Evolutionary conservation across 1,139 yeast species (phyloP).

Genomic region (Yamadazyma diddensiae): DNA sequence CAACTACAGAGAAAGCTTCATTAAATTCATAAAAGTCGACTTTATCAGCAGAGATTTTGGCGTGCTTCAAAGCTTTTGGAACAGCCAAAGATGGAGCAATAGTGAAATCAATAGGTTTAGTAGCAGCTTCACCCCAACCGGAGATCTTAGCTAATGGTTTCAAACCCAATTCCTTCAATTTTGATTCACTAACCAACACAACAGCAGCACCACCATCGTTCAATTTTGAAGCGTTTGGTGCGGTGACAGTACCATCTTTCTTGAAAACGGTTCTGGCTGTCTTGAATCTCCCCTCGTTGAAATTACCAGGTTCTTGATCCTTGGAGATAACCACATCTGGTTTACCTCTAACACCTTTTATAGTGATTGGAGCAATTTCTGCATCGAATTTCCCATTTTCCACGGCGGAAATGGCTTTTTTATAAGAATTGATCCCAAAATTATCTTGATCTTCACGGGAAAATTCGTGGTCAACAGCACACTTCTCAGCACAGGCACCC

Average conservation of each 20-base stretch:
- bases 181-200: constrained; percentile 75
- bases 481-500: constrained; percentile 97
- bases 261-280: constrained; percentile 91
- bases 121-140: constrained; percentile 99
- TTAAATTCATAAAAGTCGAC: constrained; percentile 87
- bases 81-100: constrained; percentile 92
- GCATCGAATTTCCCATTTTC: constrained; percentile 72
- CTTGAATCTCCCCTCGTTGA: constrained; percentile 72
- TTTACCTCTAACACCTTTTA: constrained; percentile 91
- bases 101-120: constrained; percentile 89
- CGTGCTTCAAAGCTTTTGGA: constrained; percentile 93
- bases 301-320: constrained; percentile 74
- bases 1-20: constrained; percentile 97
- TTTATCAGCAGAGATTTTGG: constrained; percentile 55
- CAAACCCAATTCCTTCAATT: constrained; percentile 78
- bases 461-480: constrained; percentile 70
- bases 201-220: constrained; percentile 98
- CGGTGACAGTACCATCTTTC: constrained; percentile 95
- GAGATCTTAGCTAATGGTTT: constrained; percentile 83
- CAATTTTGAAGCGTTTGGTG: constrained; percentile 92
- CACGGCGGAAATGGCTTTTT: constrained; percentile 78
- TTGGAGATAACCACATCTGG: constrained; percentile 68
- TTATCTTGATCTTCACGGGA: constrained; percentile 72
- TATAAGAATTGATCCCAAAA: constrained; percentile 66
- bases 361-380: constrained; percentile 83